Evolutionary conservation across 2,329 filamentous ascomycete genomes (phyloP).

Genomic region (Cercospora sesami): DNA sequence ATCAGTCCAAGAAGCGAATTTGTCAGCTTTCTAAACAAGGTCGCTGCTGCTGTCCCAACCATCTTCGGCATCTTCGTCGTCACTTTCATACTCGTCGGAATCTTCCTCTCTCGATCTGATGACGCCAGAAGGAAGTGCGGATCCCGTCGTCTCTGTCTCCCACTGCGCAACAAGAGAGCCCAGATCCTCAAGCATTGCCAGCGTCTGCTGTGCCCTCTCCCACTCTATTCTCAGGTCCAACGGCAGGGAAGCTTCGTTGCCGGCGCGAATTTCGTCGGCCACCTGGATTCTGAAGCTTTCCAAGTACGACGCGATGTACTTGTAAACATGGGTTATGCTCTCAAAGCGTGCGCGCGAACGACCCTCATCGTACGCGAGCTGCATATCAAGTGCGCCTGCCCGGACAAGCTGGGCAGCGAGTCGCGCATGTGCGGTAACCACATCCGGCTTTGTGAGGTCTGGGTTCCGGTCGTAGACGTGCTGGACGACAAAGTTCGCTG

Average conservation of each 20-base stretch:
- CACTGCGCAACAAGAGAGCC: not conserved
- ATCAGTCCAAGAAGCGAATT: conserved; percentile 1
- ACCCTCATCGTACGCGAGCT: conserved; percentile 4
- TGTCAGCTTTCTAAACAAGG: not conserved
- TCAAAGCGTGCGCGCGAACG: conserved; percentile 13
- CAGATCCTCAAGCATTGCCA: conserved; percentile 5
- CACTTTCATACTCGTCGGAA: conserved; percentile 15
- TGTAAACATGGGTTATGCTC: conserved; percentile 11
- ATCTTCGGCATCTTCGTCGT: conserved; percentile 16
- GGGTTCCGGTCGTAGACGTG: conserved; percentile 14
- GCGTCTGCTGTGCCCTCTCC: conserved; percentile 6
- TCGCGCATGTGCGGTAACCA: not conserved
- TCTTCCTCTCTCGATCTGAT: conserved; percentile 13
- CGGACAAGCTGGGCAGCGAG: conserved; percentile 12
- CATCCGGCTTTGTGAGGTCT: conserved; percentile 7
- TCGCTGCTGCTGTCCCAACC: conserved; percentile 15
- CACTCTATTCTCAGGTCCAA: conserved; percentile 12
- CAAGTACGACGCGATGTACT: conserved; percentile 11
- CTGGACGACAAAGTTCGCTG: conserved; percentile 9
- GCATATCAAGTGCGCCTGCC: conserved; percentile 12
- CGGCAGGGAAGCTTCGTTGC: not conserved
- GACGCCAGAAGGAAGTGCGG: conserved; percentile 2
- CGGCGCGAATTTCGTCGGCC: not conserved
- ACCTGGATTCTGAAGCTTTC: conserved; percentile 5
- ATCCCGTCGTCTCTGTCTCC: conserved; percentile 10